Base-by-base conservation (phyloP, 2,329 filamentous ascomycete genomes). In the Keithomyces neogunnii region DNA sequence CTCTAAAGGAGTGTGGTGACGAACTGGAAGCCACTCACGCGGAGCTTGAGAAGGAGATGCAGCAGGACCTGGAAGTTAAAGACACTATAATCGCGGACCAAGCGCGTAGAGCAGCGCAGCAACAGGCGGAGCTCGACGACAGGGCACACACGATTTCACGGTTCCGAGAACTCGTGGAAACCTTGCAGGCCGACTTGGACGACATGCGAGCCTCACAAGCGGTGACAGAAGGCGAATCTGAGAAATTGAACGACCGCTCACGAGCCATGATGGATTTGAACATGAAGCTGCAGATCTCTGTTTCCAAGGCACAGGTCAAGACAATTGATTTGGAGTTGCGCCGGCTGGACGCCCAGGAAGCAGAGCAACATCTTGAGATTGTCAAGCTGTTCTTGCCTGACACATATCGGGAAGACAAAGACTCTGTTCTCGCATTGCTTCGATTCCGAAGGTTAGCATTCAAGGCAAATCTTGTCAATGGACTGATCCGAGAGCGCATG, bases 231-330 rank as follows among this genome's bases (percentile, higher is more conserved):
- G 86, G 86, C 13, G 91, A 97, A 66, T 90, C 92, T 1, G 90
- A 91, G 65, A 89, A 97, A 66, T 81, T 97, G 51, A 91, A 85
- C 57, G 88, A 82, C 60, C 86, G 89, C 55, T 95, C 92, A 44
- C 83, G 90, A 56, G 90, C 92, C 50, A 95, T 99, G 86, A 88
- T 96, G 81, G 92, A 99, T 62, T 78, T 99, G 45, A 97, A 97
- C 68, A 81, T 92, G 78, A 95, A 95, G 70, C 78, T 99, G 43
- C 92, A 96, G 63, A 81, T 88, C 51, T 95, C 90, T 10, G 90
- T 90, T 9, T 81, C 89, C 40, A 96, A 96, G 73, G 87, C 92
- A 3, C 92, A 96, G 66, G 85, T 89, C 62, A 97, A 96, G 73
- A 90, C 90, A 0, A 95, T 99, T 55, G 91, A 96, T 58, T 76